Base-by-base conservation (phyloP, 208 protist species). In the Acanthamoeba sp. region DNA sequence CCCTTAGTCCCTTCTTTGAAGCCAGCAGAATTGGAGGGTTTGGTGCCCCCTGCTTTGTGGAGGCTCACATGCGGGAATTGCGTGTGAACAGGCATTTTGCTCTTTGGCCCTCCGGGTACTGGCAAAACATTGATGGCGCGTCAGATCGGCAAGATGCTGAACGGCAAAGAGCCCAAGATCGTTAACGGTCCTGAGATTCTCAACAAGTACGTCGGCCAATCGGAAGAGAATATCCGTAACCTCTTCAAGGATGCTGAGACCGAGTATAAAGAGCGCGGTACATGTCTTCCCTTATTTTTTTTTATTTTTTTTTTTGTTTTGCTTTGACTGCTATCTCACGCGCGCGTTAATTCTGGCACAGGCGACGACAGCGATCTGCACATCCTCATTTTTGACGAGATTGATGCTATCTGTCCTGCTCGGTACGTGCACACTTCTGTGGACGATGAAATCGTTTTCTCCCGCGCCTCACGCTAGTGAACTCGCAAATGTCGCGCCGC, bases 381-480 rank as follows among this genome's bases (percentile, higher is more conserved):
- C 95, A 98, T 99, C 40, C 99, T 99, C 95, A 99, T 99, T 94
- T 99, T 99, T 93, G 99, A 99, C 97, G 99, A 99, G 96, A 99
- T 99, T 96, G 99, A 99, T 97, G 99, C 99, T 55, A 99, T 99
- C 95, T 99, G 99, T 96, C 99, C 99, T 95, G 64, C 64, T 40
- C 64, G 64, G 64, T 71, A 9, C 64, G 64, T 59, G 45, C 45
- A 10, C 45, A 10, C 45, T 3, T 48, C 45, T 48, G 10, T 3
- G 10, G 45, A 48, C 45, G 34, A 76, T 38, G 32, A 40, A 3
- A 2, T 48, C 10, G 45, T 10, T 48, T n/a, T n/a, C n/a, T n/a
- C n/a, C n/a, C n/a, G n/a, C n/a, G n/a, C n/a, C n/a, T n/a, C n/a
- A n/a, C n/a, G 45, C 6, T 48, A 48, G 45, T 3, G 36, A 14